Evolutionary conservation across 805 yeast genomes (phyloP), one percentile per base, ranked within the genome.

Genomic region (Candida qinlingensis): DNA sequence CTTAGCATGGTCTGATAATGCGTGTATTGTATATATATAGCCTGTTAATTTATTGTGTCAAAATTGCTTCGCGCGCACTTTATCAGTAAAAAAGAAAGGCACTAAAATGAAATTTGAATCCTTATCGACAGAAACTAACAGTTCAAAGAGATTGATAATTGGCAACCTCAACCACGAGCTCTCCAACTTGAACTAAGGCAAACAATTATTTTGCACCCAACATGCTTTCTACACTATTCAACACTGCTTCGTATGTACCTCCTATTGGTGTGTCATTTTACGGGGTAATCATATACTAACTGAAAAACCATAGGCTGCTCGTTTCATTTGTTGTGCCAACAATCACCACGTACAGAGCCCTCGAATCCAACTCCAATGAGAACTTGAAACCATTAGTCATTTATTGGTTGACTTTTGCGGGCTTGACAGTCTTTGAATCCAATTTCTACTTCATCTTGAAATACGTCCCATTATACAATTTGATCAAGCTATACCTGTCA

Each of bases 331-430:
- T 73, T 9, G 79, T 80, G 63, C 90, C 90, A 3, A 63, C 78
- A 12, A 62, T 79, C 50, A 85, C 85, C 44, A 79, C 88, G 4
- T 82, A 71, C 64, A 75, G 70, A 52, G 81, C 88, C 1, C 69
- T 80, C 47, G 74, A 76, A 46, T 56, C 42, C 69, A 72, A 48
- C 12, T 46, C 55, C 9, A 29, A 10, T 37, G 49, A 65, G 3
- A 59, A 62, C n/a, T 53, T 70, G 7, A 65, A 66, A 41, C 71
- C 76, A 9, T 76, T 83, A 78, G 64, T 76, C 35, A 67, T 73
- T 49, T 82, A 85, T 65, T 88, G 96, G 96, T 70, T 84, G 10
- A 80, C 85, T 1, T 64, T 75, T 46, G 74, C 83, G 5, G 53
- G 70, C 7, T 62, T 73, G 39, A 55, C 70, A 7, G 64, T 67